Evolutionary conservation across 768 basidiomycete genomes (phyloP), one percentile per base, ranked within the genome.

Genomic region (Trametes punicea): DNA sequence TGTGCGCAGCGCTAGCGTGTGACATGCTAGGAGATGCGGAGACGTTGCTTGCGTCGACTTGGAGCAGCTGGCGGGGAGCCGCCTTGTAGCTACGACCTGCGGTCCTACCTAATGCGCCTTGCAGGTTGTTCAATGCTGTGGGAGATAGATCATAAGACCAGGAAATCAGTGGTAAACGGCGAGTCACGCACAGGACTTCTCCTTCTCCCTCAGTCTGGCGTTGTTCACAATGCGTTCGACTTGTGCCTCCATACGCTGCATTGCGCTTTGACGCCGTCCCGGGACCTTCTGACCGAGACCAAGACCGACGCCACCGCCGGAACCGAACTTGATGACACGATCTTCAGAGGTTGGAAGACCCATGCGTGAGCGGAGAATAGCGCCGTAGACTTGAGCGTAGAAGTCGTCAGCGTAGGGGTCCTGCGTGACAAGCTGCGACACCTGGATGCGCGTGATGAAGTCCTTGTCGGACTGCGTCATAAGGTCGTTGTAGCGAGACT

Each of bases 401-500:
- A 98, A 99, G 69, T 99, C 97, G 61, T 98, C 96, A 29, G 91
- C 85, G 70, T 96, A 98, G 0, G 97, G 97, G 73, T 99, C 97
- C 66, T 91, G 87, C 6, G 94, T 96, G 40, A 97, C 94, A 38
- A 98, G 88, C 67, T 98, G 97, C 1, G 96, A 98, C 30, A 99
- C 92, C 71, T 99, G 97, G 60, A 99, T 98, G 23, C 97, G 86
- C 31, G 97, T 98, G 73, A 99, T 98, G 69, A 98, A 99, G 68
- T 98, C 97, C 74, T 98, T 98, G 78, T 99, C 97, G 10, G 91
- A 94, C 72, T 94, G 93, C 3, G 93, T 93, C 93, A 96, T 96
- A 33, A 95, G 79, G 69, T 94, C 92, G 63, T 96, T 96, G 67
- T 94, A 94, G 57, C 90, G 85, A 57, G 93, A 83, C 93, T 93